phyloP scores from a whole-genome alignment of 345 rosid genomes.

The Boechera stricta region DNA sequence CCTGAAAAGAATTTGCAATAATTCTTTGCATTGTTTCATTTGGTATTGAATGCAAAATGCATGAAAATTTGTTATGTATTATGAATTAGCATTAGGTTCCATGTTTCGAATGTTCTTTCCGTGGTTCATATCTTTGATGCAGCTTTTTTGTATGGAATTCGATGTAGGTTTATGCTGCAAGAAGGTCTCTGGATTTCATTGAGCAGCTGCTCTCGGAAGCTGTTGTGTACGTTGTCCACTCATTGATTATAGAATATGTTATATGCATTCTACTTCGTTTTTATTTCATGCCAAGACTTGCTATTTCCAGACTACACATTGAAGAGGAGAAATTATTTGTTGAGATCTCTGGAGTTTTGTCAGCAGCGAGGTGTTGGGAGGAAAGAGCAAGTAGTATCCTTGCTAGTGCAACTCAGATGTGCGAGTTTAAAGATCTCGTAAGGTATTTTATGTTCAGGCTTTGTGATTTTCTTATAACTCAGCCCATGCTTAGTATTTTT shows the following conservation, averaged over 20 bases:
- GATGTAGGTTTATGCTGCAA: conserved; percentile 63
- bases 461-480: neutral
- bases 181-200: conserved; percentile 61
- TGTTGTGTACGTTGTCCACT: conserved; percentile 54
- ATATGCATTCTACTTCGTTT: neutral
- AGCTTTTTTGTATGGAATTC: neutral
- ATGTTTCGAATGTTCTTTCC: neutral
- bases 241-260: conserved; percentile 16
- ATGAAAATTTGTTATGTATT: neutral
- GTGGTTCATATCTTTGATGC: conserved; percentile 26
- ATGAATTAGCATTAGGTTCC: conserved; percentile 10
- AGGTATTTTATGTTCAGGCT: conserved; percentile 51
- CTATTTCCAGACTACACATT: conserved; percentile 65
- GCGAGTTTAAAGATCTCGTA: conserved; percentile 69
- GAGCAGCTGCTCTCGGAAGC: conserved; percentile 70
- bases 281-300: conserved; percentile 18
- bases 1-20: neutral
- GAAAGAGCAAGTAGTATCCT: conserved; percentile 65
- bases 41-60: conserved; percentile 9
- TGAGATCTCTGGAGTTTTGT: conserved; percentile 57
- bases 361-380: conserved; percentile 72
- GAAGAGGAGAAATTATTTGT: conserved; percentile 63
- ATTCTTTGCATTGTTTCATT: neutral
- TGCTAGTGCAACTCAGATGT: conserved; percentile 57
- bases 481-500: conserved; percentile 25